Percentiles rank a stretch among this genome's conserved stretches.
Evolutionary conservation across 2,329 filamentous ascomycete species (phyloP).

Genomic region (Hypoxylon sp.): DNA sequence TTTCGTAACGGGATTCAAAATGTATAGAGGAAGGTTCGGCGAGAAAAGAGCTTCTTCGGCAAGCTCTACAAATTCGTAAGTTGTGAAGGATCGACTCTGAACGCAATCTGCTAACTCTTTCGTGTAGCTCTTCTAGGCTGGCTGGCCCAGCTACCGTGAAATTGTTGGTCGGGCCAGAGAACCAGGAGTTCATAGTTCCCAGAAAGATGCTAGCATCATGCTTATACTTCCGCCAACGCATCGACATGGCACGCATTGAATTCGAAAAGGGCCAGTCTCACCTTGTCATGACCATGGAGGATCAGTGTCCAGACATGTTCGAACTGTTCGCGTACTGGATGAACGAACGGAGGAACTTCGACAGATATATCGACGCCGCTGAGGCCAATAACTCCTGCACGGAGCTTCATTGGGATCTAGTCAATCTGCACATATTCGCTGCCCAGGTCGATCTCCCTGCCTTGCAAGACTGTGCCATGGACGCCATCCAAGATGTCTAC

Average conservation of each 20-base stretch:
- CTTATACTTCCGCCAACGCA: constrained; percentile 51
- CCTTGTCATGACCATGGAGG: constrained; percentile 51
- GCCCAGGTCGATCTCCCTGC: constrained; percentile 64
- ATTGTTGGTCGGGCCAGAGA: constrained; percentile 53
- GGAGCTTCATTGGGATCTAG: constrained; percentile 69
- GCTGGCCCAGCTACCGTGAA: constrained; percentile 49
- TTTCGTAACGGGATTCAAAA: constrained; percentile 27
- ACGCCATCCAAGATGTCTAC: constrained; percentile 72
- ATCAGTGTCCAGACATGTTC: constrained; percentile 56
- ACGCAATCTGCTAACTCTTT: constrained; percentile 16
- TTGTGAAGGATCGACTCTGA: constrained; percentile 15
- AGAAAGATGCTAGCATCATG: constrained; percentile 52
- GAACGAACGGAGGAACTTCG: constrained; percentile 49
- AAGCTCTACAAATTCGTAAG: constrained; percentile 46
- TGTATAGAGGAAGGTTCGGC: constrained; percentile 41
- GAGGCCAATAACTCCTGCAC: constrained; percentile 50
- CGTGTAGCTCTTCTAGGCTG: constrained; percentile 32
- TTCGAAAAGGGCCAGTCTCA: constrained; percentile 46
- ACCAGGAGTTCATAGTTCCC: constrained; percentile 52
- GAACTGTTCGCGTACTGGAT: constrained; percentile 56
- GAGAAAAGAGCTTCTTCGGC: constrained; percentile 39
- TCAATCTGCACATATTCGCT: constrained; percentile 71
- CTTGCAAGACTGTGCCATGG: constrained; percentile 71
- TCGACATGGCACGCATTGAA: constrained; percentile 48
- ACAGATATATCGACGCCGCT: constrained; percentile 51